phyloP scores from a whole-genome alignment of 345 rosid genomes.

The Odontarrhena argentea region DNA sequence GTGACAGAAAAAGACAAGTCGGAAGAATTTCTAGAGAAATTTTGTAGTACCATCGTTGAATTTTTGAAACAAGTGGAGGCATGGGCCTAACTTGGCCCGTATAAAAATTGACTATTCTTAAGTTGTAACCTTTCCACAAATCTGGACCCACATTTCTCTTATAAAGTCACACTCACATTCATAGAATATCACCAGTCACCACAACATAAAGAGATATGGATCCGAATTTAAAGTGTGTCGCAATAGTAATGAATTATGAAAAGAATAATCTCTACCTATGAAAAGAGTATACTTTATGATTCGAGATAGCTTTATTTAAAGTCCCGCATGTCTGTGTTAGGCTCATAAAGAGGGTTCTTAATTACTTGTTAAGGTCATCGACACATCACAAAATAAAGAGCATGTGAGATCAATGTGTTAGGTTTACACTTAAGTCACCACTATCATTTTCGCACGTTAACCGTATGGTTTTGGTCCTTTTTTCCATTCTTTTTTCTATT shows the following conservation, averaged over 20 bases:
- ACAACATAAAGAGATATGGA: background rate
- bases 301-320: background rate
- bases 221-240: background rate
- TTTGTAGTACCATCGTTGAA: constrained; percentile 10
- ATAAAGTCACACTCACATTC: background rate
- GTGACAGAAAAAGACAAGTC: constrained; percentile 28
- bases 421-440: constrained; percentile 11
- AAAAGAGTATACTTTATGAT: background rate
- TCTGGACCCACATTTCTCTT: background rate
- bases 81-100: constrained; percentile 31
- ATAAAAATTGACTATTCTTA: background rate
- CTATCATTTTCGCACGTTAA: constrained; percentile 14
- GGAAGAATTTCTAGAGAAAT: background rate
- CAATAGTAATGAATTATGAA: background rate
- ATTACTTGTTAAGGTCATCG: background rate
- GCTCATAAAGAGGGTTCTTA: constrained; percentile 4
- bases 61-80: background rate
- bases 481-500: background rate
- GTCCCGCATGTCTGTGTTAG: background rate
- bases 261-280: background rate
- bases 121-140: background rate
- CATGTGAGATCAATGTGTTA: constrained; percentile 27
- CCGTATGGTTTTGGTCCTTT: too few relatives aligned
- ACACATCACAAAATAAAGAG: background rate
- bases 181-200: background rate